A percentile compares a stretch with the other conserved stretches of the same genome.
Conservation (phyloP, 2,329 filamentous ascomycete species). For the Alternaria sp. region DNA sequence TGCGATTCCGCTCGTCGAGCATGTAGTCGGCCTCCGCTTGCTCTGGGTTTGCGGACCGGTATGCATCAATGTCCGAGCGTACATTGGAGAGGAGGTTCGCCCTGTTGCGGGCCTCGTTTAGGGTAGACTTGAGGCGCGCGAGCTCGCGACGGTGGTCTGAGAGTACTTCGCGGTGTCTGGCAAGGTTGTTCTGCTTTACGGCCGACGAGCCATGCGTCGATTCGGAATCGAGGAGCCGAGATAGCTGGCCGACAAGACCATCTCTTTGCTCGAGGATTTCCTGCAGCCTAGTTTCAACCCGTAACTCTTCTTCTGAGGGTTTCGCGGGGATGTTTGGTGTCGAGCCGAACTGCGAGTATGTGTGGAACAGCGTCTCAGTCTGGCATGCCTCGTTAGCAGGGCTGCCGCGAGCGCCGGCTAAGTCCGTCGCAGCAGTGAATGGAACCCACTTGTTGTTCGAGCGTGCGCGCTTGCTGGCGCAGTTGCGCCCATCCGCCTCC, state of each 20-base stretch:
- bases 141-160: conserved; percentile 86
- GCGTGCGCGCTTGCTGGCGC: conserved; percentile 84
- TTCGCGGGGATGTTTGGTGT: conserved; percentile 80
- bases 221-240: conserved; percentile 91
- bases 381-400: conserved; percentile 51
- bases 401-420: conserved; percentile 13
- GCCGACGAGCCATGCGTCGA: conserved; percentile 84
- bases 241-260: conserved; percentile 78
- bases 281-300: conserved; percentile 80
- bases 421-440: conserved; percentile 14
- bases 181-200: conserved; percentile 95
- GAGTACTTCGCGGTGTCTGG: conserved; percentile 89
- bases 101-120: conserved; percentile 80
- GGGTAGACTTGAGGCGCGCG: conserved; percentile 72
- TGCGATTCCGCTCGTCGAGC: conserved; percentile 82
- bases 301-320: conserved; percentile 82
- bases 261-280: conserved; percentile 91
- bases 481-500: conserved; percentile 82
- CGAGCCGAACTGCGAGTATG: conserved; percentile 89
- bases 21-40: conserved; percentile 95
- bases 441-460: conserved; percentile 82
- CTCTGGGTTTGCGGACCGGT: conserved; percentile 80
- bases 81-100: conserved; percentile 91
- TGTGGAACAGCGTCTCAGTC: conserved; percentile 84
- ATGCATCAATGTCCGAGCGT: conserved; percentile 88